Conservation (phyloP, 192 early-diverging fungal species). For the Coemansia sp. region DNA sequence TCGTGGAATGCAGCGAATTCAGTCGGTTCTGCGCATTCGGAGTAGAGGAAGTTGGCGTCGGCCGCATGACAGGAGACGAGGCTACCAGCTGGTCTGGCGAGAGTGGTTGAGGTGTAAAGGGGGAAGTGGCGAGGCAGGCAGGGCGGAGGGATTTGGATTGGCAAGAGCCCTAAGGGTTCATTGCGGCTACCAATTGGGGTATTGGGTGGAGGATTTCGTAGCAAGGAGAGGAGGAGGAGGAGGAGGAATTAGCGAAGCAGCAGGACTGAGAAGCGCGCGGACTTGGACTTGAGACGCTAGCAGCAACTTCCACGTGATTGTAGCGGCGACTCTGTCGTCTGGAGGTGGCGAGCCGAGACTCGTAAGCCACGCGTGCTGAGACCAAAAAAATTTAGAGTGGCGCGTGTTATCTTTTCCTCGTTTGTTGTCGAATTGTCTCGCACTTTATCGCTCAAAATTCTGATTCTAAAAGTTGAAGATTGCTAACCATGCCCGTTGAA, state of each 20-base stretch:
- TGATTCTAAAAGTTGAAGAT: no score
- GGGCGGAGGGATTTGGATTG: background rate
- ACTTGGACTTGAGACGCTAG: no score
- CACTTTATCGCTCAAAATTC: background rate
- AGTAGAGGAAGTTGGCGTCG: conserved; percentile 5
- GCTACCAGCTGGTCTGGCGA: background rate
- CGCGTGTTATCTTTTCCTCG: background rate
- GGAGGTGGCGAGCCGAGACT: background rate
- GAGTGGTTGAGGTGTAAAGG: background rate
- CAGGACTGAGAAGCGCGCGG: background rate
- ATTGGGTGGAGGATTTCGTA: background rate
- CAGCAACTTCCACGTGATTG: background rate
- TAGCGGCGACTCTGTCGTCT: background rate
- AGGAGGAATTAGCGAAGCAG: no score
- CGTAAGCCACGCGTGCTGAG: background rate
- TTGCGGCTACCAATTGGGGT: conserved; percentile 1
- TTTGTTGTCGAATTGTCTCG: background rate
- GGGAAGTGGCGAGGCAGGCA: background rate
- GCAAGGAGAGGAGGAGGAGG: background rate
- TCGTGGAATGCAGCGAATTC: conserved; percentile 41
- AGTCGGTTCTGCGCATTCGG: conserved; percentile 13
- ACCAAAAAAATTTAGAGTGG: background rate
- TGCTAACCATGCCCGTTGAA: conserved; percentile 33
- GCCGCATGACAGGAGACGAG: background rate
- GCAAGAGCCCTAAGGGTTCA: background rate